These are phyloP conservation scores for Tulasnella sp. DNA, from an alignment of 768 basidiomycete species.

Conservation along the genomic window DNA sequence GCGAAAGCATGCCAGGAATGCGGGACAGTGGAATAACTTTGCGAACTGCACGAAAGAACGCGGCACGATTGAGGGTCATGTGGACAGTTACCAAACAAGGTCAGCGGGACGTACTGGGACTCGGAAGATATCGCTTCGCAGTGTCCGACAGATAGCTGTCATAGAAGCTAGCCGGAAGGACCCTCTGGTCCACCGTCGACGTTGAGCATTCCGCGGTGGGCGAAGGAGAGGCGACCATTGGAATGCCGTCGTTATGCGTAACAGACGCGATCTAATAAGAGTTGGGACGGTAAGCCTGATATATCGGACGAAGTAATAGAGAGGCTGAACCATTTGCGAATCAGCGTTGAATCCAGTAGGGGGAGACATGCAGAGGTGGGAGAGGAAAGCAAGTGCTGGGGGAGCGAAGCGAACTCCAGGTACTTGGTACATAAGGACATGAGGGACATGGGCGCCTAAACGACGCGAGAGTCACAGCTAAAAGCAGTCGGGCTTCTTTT, in stretches of 20 bases:
- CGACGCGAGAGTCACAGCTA: background rate
- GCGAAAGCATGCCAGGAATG: slow-evolving; percentile 65
- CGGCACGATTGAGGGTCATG: background rate
- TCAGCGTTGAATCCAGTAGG: background rate
- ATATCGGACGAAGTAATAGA: background rate
- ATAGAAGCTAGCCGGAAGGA: slow-evolving; percentile 1
- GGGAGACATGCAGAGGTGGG: background rate
- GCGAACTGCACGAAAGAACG: slow-evolving; percentile 36
- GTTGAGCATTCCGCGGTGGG: background rate
- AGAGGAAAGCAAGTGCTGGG: background rate
- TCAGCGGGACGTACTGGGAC: background rate
- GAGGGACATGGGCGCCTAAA: background rate
- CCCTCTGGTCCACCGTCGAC: background rate
- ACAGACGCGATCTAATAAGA: background rate
- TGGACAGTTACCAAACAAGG: background rate
- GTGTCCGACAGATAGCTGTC: background rate
- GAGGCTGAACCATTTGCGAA: background rate
- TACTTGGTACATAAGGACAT: background rate
- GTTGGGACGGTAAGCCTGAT: background rate
- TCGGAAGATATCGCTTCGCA: background rate
- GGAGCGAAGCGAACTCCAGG: background rate
- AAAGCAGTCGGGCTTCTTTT: background rate
- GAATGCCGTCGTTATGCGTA: background rate
- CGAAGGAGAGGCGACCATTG: background rate
- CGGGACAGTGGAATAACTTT: slow-evolving; percentile 71